Base-by-base conservation (phyloP, 768 basidiomycete genomes). In the Podaxis mareebaensis region DNA sequence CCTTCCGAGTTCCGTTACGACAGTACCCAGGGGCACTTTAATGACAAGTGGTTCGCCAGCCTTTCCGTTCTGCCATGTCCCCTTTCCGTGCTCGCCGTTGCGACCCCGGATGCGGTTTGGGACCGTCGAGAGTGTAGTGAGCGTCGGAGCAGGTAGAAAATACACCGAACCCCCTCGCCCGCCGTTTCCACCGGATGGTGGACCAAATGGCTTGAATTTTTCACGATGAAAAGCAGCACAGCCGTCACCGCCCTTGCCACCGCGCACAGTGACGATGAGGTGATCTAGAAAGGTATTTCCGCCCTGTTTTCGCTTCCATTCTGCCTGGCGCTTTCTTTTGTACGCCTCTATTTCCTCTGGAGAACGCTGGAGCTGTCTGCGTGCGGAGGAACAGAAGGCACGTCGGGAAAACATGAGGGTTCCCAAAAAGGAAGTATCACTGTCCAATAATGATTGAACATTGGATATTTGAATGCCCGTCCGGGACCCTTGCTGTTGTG, bases 201-300 rank as follows among this genome's bases (percentile, higher is more conserved):
- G 94, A 0, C 94, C 93, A 65, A 86, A 84, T 1, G 90, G 85
- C 61, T 85, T 86, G 75, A 84, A 94, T 71, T 93, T 93, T 76
- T 96, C 94, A 62, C 93, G 87, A 70, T 95, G 91, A 69, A 98
- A 97, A 4, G 96, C 95, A 24, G 91, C 93, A 66, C 95, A 93
- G 24, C 96, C 96, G 61, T 93, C 81, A 0, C 96, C 96, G 20
- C 96, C 96, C 69, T 83, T 87, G 91, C 93, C 93, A 68, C 81
- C 92, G 63, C 90, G 83, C 22, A 95, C 79, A 53, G 86, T 89
- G n/a, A 95, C 80, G 49, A 94, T 79, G 58, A 92, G 78, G 73
- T 93, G 85, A 77, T 96, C 95, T 3, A 95, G 80, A 69, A 95
- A 97, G 0, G 83, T 78, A 69, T 90, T 86, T 4, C 90, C 91